These are phyloP conservation scores for Trichaptum fuscoviolaceum DNA, from an alignment of 768 basidiomycete genomes.

Conservation along the genomic window DNA sequence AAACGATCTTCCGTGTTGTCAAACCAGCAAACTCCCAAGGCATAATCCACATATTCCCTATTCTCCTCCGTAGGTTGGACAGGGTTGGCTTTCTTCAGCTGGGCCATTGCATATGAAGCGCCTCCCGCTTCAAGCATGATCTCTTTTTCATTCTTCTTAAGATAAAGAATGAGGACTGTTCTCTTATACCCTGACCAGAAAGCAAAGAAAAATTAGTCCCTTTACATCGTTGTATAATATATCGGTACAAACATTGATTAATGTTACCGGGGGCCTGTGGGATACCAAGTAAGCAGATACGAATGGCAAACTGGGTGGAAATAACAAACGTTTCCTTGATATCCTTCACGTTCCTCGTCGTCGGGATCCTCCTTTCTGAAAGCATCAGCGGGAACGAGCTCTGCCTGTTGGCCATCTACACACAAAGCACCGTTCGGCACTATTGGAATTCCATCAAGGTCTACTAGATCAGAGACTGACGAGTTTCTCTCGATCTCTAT, in stretches of 20 bases:
- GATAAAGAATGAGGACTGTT: slow-evolving; percentile 29
- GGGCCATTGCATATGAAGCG: not conserved
- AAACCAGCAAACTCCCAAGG: not conserved
- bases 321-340: slow-evolving; percentile 34
- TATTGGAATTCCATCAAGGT: slow-evolving; percentile 25
- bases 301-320: not conserved
- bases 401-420: slow-evolving; percentile 19
- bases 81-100: slow-evolving; percentile 5
- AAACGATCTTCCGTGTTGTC: not conserved
- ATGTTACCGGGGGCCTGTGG: slow-evolving; percentile 20
- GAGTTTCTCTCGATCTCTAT: slow-evolving; percentile 21
- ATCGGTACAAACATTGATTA: slow-evolving; percentile 26
- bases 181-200: slow-evolving; percentile 19
- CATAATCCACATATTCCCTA: not conserved
- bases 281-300: not conserved
- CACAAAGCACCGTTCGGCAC: slow-evolving; percentile 9
- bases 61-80: not conserved
- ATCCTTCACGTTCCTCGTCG: slow-evolving; percentile 35
- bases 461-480: slow-evolving; percentile 23
- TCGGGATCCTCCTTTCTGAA: slow-evolving; percentile 32
- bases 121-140: slow-evolving; percentile 15
- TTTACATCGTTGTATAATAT: not conserved
- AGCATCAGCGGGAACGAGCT: slow-evolving; percentile 29
- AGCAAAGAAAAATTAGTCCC: slow-evolving; percentile 8
- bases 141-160: slow-evolving; percentile 17